phyloP scores from a whole-genome alignment of 2,329 filamentous ascomycete species.

The Ophiosphaerella herpotricha region DNA sequence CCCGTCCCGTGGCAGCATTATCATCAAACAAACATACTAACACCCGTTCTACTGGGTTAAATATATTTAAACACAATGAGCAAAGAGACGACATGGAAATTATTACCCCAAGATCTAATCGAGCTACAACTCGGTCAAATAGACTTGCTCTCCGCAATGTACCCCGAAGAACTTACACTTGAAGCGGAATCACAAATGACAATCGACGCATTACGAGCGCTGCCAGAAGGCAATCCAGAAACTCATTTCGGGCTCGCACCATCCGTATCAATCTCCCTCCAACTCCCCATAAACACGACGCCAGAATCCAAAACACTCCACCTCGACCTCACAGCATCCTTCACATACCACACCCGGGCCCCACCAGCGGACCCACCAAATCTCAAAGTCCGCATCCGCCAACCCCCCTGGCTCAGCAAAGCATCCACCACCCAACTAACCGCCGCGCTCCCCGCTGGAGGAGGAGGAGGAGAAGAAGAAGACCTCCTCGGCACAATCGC shows the following conservation, averaged over 20 bases:
- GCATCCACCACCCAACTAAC: slow-evolving; percentile 23
- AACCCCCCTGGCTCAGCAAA: slow-evolving; percentile 31
- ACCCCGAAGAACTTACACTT: slow-evolving; percentile 26
- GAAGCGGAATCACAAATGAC: slow-evolving; percentile 6
- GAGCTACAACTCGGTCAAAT: slow-evolving; percentile 37
- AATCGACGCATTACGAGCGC: slow-evolving; percentile 17
- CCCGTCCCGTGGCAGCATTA: not conserved
- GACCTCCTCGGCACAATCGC: slow-evolving; percentile 30
- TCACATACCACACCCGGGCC: slow-evolving; percentile 10
- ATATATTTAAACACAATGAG: not conserved
- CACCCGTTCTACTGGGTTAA: not conserved
- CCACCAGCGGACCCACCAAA: slow-evolving; percentile 22
- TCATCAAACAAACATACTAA: not conserved
- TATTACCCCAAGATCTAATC: slow-evolving; percentile 27
- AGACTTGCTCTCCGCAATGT: slow-evolving; percentile 36
- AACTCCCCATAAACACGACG: slow-evolving; percentile 5
- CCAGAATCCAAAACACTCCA: slow-evolving; percentile 5
- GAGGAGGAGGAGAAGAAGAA: slow-evolving; percentile 14
- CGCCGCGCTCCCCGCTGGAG: slow-evolving; percentile 8
- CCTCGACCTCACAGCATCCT: slow-evolving; percentile 26
- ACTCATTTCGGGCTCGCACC: slow-evolving; percentile 5
- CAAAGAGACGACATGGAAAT: slow-evolving; percentile 10
- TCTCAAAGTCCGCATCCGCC: slow-evolving; percentile 26
- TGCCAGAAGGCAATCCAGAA: not conserved
- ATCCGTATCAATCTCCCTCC: slow-evolving; percentile 16